Conservation (phyloP, 2,329 filamentous ascomycete genomes). For the Phaeosphaeria sp. region DNA sequence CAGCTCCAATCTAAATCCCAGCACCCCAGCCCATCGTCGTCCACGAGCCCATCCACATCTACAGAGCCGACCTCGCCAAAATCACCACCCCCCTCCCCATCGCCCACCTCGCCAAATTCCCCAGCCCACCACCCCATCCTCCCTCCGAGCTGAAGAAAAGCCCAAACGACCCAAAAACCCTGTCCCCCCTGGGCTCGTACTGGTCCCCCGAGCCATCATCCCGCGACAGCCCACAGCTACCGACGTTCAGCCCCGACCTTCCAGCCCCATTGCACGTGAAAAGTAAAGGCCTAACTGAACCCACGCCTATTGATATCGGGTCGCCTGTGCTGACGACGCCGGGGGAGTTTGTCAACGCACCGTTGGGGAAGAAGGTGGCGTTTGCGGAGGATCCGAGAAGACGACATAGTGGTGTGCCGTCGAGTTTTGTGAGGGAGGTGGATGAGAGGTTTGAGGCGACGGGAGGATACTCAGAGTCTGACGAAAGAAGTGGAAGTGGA, state of each 20-base stretch:
- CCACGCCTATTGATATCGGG: background rate
- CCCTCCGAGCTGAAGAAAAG: background rate
- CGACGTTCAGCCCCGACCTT: background rate
- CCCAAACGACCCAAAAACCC: background rate
- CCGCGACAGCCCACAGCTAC: background rate
- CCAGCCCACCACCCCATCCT: background rate
- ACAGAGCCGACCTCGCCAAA: background rate
- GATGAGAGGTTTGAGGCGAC: background rate
- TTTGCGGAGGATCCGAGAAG: background rate
- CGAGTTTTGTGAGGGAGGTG: background rate
- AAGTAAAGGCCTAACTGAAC: background rate
- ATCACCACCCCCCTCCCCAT: background rate
- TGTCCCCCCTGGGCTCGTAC: background rate
- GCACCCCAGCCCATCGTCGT: background rate
- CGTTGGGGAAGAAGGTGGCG: background rate
- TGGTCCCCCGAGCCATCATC: background rate
- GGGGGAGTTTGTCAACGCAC: background rate
- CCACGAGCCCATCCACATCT: background rate
- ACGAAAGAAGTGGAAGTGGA: no score
- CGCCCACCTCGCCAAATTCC: background rate
- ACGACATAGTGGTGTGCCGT: background rate
- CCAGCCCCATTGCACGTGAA: background rate
- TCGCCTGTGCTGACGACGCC: background rate
- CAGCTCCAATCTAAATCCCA: background rate
- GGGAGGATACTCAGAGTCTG: no score